Evolutionary conservation across 2,329 filamentous ascomycete genomes (phyloP), one percentile per base, ranked within the genome.

Genomic region (Sarocladium kiliense): DNA sequence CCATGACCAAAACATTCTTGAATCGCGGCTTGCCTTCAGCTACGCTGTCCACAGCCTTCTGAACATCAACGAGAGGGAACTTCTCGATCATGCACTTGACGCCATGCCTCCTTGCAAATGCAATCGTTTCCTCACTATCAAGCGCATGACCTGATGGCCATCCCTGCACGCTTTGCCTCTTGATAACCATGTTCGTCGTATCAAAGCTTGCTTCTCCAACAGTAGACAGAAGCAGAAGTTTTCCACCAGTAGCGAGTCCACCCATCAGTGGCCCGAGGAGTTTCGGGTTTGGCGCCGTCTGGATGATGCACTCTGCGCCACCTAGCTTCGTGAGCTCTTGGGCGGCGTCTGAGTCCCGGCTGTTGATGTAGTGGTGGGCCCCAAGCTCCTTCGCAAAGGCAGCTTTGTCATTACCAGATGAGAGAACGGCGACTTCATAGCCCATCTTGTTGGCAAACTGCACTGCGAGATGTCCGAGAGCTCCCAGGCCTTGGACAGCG

Each of bases 361-460:
- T 77, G 62, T 85, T 71, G 64, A 75, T 73, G 62, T 75, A 77
- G 63, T 74, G 69, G 58, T 69, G 66, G 2, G 74, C 75, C 2
- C 75, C 74, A 4, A 77, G 68, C 55, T 71, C 55, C 56, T 63
- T 68, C 0, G 88, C 87, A 63, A 91, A 88, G 0, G 83, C 78
- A 58, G 79, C 79, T 76, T 93, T 93, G 61, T 74, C 77, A 57
- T 82, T 78, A 9, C 84, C 82, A 0, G 82, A 80, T 10, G 82
- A 87, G 53, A 92, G 77, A 0, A 86, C 89, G 1, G 83, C 82
- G 4, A 89, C 82, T 56, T 82, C 78, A 69, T 87, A 91, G 3
- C 89, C 89, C 87, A 91, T 90, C 69, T 85, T 84, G 51, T 75
- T 75, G 3, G 87, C 87, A 66, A 86, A 92, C 66, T 91, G 88